Base-by-base conservation (phyloP, 768 basidiomycete genomes). In the Amanita rubescens region DNA sequence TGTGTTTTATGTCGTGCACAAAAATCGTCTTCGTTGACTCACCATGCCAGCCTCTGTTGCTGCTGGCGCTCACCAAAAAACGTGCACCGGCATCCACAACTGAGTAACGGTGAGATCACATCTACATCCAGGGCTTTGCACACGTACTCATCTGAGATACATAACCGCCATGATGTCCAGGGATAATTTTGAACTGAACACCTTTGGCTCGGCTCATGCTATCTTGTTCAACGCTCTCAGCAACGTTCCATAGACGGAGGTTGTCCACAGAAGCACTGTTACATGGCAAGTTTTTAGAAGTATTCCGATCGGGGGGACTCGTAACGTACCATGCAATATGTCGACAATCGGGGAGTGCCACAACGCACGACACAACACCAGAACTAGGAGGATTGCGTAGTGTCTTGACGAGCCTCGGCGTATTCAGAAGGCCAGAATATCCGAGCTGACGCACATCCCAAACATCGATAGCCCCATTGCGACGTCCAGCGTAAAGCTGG, bases 101-200 rank as follows among this genome's bases (percentile, higher is more conserved):
- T 97, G 62, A 17, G 12, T 14, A 53, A 46, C 17, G 3, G 33
- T 44, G 27, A 33, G 24, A 58, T 48, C 43, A 59, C 53, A 55
- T 33, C 47, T 11, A 25, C 49, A 25, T 14, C 27, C 49, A 44
- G 14, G 30, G 9, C 47, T 7, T 48, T 9, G 19, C 22, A 55
- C 54, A 35, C n/a, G n/a, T 71, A 97, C 95, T 69, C 81, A 98
- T 89, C 63, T 92, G 85, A 2, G 93, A 95, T 3, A 97, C 81
- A 61, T 86, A 87, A 8, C 94, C 95, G 34, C 94, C 94, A 69
- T 96, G 91, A 71, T 96, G 95, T 0, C 94, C 95, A 10, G 93
- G 86, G 34, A 97, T 88, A 56, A 97, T 94, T 72, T 92, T 94
- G 76, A 95, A 97, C 51, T 85, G 90, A 15, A 87, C 84, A 7